Evolutionary conservation across 2,329 filamentous ascomycete genomes (phyloP).

Genomic region (Diaporthe destruens): DNA sequence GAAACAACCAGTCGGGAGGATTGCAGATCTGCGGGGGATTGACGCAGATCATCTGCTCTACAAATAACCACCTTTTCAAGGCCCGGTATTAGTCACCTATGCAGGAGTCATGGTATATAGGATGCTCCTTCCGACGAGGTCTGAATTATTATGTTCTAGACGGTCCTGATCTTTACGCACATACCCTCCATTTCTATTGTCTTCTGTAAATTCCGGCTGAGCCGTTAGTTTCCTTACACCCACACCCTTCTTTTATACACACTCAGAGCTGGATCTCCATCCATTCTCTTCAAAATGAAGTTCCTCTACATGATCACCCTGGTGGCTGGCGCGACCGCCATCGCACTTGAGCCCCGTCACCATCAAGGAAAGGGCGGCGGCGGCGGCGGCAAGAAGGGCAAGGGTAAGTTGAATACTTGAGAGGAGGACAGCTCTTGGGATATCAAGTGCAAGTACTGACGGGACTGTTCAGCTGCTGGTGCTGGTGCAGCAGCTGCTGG

Average conservation of each 20-base stretch:
- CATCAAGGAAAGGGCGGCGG: constrained; percentile 26
- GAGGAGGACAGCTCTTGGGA: not conserved
- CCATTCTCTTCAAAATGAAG: constrained; percentile 28
- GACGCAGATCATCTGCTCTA: constrained; percentile 5
- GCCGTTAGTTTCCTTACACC: constrained; percentile 10
- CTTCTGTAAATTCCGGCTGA: constrained; percentile 17
- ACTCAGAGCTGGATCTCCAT: constrained; percentile 21
- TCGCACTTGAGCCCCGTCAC: constrained; percentile 22
- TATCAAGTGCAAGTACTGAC: not conserved
- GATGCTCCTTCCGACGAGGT: not conserved
- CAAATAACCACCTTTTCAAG: not conserved
- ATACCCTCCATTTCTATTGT: not conserved
- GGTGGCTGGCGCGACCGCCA: constrained; percentile 5
- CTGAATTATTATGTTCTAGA: too few relatives aligned
- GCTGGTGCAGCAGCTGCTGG: not conserved
- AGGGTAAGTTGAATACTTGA: not conserved
- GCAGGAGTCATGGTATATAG: not conserved
- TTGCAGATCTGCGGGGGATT: constrained; percentile 15
- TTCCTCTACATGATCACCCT: constrained; percentile 29
- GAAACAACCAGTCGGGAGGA: constrained; percentile 18
- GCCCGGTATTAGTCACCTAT: not conserved
- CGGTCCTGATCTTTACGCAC: not conserved
- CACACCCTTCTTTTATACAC: not conserved
- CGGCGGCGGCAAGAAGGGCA: constrained; percentile 25
- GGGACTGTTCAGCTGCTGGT: not conserved